phyloP scores from a whole-genome alignment of 2,329 filamentous ascomycete genomes.

The Pseudogymnoascus sp. region DNA sequence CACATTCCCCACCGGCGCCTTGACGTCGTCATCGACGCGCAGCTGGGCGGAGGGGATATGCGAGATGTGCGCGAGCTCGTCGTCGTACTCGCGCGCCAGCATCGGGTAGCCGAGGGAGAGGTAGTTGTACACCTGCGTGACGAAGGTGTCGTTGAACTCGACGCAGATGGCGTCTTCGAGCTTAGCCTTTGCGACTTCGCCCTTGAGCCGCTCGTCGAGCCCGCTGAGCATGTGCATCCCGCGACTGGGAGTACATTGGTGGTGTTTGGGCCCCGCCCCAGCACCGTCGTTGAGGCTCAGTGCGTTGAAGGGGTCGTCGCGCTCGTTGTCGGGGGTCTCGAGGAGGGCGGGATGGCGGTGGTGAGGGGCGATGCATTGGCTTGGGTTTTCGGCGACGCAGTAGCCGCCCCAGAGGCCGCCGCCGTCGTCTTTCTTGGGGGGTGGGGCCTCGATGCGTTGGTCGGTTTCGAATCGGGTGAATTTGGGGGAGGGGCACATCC shows the following conservation, averaged over 20 bases:
- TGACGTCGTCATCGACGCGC: slow-evolving; percentile 54
- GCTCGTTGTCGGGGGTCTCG: slow-evolving; percentile 30
- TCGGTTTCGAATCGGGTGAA: slow-evolving; percentile 76
- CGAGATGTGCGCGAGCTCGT: slow-evolving; percentile 76
- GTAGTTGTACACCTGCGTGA: slow-evolving; percentile 97
- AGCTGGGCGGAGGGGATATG: slow-evolving; percentile 61
- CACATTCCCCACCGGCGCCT: neutral
- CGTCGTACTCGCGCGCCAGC: slow-evolving; percentile 72
- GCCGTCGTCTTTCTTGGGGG: slow-evolving; percentile 47
- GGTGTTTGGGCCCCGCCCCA: neutral
- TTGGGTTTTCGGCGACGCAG: slow-evolving; percentile 38
- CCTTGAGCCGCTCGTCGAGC: slow-evolving; percentile 23
- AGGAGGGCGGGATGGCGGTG: slow-evolving; percentile 25
- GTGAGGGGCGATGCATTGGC: slow-evolving; percentile 27
- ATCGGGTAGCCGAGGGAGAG: slow-evolving; percentile 86
- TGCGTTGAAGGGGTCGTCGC: slow-evolving; percentile 27
- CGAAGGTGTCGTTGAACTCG: slow-evolving; percentile 76
- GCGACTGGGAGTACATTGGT: neutral
- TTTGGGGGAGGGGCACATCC: slow-evolving; percentile 73
- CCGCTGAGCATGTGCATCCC: slow-evolving; percentile 26
- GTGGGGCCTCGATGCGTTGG: slow-evolving; percentile 48
- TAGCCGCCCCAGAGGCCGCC: slow-evolving; percentile 72
- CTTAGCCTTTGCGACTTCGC: slow-evolving; percentile 21
- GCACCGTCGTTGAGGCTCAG: slow-evolving; percentile 8
- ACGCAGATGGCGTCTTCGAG: slow-evolving; percentile 33